Evolutionary conservation across 2,329 filamentous ascomycete genomes (phyloP), one percentile per base, ranked within the genome.

Genomic region (Chaetomium strumarium): DNA sequence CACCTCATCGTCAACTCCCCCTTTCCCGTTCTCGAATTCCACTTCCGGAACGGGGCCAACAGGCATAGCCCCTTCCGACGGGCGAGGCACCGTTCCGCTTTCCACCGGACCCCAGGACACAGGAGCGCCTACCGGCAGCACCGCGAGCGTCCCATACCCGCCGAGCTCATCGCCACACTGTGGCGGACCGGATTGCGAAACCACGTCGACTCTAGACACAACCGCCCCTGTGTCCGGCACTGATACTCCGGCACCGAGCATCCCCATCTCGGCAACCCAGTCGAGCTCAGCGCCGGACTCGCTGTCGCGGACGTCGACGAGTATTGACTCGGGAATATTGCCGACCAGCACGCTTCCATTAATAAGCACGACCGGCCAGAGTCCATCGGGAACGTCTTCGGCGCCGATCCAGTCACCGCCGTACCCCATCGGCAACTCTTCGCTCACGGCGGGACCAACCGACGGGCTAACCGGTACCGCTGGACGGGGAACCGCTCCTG

Each of bases 341-440:
- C 34, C 43, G 19, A 52, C 55, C 1, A 45, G 52, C 1, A 51
- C 46, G 9, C 31, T 13, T 20, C 14, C 44, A 7, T 30, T 29
- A 5, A 48, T 29, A 5, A 48, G 46, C 3, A 53, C 53, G 6
- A 45, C 24, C n/a, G 24, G 42, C 2, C 38, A 31, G 12, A 33
- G 43, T 12, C 40, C 52, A 11, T n/a, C 53, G 2, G 20, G 31
- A 13, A 49, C 24, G 12, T 20, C 46, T 7, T 14, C 16, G 12
- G 45, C 50, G n/a, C 20, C 46, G 10, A 24, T 19, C 14, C 17
- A 37, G 12, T 45, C 46, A n/a, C 47, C 51, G 3, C 51, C 54
- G 2, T 56, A 39, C 24, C 47, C 47, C 16, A 13, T 46, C 31
- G 46, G 54, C 9, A 56, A 53, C 42, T 56, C 53, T 19, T 50